These are phyloP conservation scores for Aspergillus campestris DNA, from an alignment of 495 filamentous ascomycete genomes.

Conservation along the genomic window DNA sequence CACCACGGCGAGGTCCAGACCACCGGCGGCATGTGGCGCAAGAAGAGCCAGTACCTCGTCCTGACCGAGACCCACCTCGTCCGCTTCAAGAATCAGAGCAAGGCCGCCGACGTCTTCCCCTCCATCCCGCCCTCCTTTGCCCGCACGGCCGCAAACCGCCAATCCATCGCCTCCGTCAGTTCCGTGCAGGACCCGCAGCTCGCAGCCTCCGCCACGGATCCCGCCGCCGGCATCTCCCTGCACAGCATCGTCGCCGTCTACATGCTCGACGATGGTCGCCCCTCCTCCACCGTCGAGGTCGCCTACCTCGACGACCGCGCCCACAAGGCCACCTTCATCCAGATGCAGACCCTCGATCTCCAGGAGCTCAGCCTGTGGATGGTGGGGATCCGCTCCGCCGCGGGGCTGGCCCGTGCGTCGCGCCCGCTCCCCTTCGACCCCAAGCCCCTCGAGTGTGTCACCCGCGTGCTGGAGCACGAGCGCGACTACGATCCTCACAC, in stretches of 20 bases:
- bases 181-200: conserved; percentile 56
- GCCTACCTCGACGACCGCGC: conserved; percentile 65
- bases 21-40: conserved; percentile 69
- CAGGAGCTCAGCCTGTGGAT: conserved; percentile 72
- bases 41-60: conserved; percentile 86
- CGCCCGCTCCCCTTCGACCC: conserved; percentile 49
- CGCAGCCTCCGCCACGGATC: conserved; percentile 35
- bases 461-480: conserved; percentile 55
- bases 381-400: conserved; percentile 53
- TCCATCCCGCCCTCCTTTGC: conserved; percentile 39
- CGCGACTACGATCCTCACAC: conserved; percentile 60
- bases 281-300: conserved; percentile 74
- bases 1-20: conserved; percentile 74
- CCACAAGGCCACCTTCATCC: conserved; percentile 49
- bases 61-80: conserved; percentile 77
- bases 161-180: conserved; percentile 50
- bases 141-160: conserved; percentile 34
- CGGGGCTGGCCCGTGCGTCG: conserved; percentile 46
- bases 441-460: conserved; percentile 55
- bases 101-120: conserved; percentile 58
- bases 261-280: conserved; percentile 67
- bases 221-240: conserved; percentile 50
- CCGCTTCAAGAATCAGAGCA: conserved; percentile 67
- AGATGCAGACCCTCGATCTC: conserved; percentile 64
- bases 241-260: conserved; percentile 71